Evolutionary conservation across 2,329 filamentous ascomycete species (phyloP), one percentile per base, ranked within the genome.

Genomic region (Rachicladosporium sp.): DNA sequence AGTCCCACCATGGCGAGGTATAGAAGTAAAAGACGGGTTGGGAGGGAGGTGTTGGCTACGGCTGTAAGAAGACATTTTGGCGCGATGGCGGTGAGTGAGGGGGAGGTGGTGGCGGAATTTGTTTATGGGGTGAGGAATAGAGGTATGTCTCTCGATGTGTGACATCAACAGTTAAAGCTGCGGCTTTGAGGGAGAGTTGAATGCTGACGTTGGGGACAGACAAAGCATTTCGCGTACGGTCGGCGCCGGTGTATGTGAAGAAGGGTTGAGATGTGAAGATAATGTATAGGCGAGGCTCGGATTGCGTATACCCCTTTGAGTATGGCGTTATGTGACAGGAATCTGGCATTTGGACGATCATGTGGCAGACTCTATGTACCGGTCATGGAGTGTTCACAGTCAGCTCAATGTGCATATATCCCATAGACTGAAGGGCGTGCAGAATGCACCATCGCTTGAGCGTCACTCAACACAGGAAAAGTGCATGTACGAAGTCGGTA

Each of bases 11-110:
- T 87, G 76, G 75, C 78, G 33, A 67, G 80, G 42, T 72, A 70
- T 50, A 76, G 74, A 48, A 68, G 76, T 35, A 70, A 77, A 52
- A 67, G 78, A 38, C 70, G 80, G 40, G 78, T 87, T 56, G 74
- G 73, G 52, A 82, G 82, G 56, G 78, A 85, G 30, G 73, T 82
- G 48, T 67, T 93, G 40, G 80, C 81, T 6, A 70, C 77, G 48
- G 71, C 75, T 2, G 80, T 88, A 36, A 71, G 83, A 47, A 88
- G 86, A 58, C 82, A 91, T 61, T 91, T 91, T 65, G 91, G 91
- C 56, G 77, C 76, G 29, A 70, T 83, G 48, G 81, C 80, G 10
- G 75, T 89, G 32, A 80, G 78, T 47, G 85, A 93, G 65, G 86
- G 80, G 55, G 84, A 91, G 51, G 79, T 87, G 48, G 81, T 91